Percentiles rank a stretch among this genome's conserved stretches.
These are phyloP conservation scores for Typha latifolia DNA, from an alignment of 176 grass and related monocot genomes.

Conservation along the genomic window DNA sequence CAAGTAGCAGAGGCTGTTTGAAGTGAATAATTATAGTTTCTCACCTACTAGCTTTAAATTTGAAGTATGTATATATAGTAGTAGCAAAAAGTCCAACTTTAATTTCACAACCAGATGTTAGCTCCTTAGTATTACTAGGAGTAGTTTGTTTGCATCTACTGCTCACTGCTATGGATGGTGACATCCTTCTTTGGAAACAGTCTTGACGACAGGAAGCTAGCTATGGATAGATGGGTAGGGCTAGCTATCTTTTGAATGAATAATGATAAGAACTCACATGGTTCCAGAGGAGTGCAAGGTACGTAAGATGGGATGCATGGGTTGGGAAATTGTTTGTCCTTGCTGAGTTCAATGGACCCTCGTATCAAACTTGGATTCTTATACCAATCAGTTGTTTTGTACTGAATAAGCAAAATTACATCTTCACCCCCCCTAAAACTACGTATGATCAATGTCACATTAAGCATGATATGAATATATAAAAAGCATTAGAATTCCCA, in stretches of 20 bases:
- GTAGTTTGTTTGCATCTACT: not conserved
- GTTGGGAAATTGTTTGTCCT: constrained; percentile 25
- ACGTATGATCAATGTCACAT: not conserved
- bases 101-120: not conserved
- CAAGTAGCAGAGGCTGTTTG: not conserved
- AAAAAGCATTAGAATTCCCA: no score
- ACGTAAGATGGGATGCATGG: constrained; percentile 23
- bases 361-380: constrained; percentile 16
- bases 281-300: constrained; percentile 15
- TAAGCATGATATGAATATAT: no score
- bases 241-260: constrained; percentile 29
- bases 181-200: not conserved
- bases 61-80: not conserved
- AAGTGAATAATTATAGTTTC: no score
- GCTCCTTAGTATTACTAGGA: not conserved
- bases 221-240: constrained; percentile 7
- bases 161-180: constrained; percentile 1
- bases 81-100: not conserved
- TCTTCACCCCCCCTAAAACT: not conserved
- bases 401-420: not conserved
- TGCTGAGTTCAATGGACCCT: constrained; percentile 12
- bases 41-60: not conserved
- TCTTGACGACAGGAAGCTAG: constrained; percentile 12
- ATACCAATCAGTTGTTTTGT: not conserved
- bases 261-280: constrained; percentile 31